phyloP scores from a whole-genome alignment of 305 asterid genomes.

The Fraxinus xanthoxyloides region DNA sequence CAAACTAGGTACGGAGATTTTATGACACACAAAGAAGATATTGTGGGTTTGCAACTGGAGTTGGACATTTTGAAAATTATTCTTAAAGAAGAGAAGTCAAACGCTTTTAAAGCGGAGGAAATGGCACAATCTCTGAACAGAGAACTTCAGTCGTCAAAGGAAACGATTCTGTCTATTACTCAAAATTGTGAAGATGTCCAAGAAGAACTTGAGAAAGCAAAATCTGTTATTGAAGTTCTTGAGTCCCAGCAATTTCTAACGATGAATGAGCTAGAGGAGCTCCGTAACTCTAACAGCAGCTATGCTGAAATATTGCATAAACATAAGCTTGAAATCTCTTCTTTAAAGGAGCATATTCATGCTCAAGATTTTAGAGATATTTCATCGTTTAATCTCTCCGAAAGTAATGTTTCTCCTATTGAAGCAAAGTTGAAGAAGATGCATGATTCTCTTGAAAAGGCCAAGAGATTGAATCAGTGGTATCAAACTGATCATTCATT shows the following conservation, averaged over 20 bases:
- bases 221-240: slow-evolving; percentile 77
- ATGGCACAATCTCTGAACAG: slow-evolving; percentile 42
- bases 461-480: slow-evolving; percentile 63
- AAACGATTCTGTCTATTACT: slow-evolving; percentile 41
- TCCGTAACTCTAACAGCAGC: slow-evolving; percentile 43
- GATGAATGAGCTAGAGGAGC: slow-evolving; percentile 73
- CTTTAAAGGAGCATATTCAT: slow-evolving; percentile 40
- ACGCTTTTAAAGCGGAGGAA: slow-evolving; percentile 49
- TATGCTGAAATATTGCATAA: slow-evolving; percentile 46
- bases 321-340: slow-evolving; percentile 61
- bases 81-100: slow-evolving; percentile 75
- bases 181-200: slow-evolving; percentile 48
- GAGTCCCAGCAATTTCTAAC: slow-evolving; percentile 72
- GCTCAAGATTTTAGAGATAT: slow-evolving; percentile 45
- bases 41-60: slow-evolving; percentile 83
- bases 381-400: slow-evolving; percentile 33
- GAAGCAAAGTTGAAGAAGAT: slow-evolving; percentile 76
- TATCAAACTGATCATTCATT: slow-evolving; percentile 60
- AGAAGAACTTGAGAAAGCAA: slow-evolving; percentile 64
- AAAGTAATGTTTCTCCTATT: slow-evolving; percentile 50
- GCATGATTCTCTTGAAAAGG: slow-evolving; percentile 88
- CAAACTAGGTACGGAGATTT: slow-evolving; percentile 27
- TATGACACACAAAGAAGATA: slow-evolving; percentile 43
- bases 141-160: slow-evolving; percentile 63
- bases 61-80: slow-evolving; percentile 78